Base-by-base conservation (phyloP, 805 yeast species). In the Yamadazyma nakazawae region DNA sequence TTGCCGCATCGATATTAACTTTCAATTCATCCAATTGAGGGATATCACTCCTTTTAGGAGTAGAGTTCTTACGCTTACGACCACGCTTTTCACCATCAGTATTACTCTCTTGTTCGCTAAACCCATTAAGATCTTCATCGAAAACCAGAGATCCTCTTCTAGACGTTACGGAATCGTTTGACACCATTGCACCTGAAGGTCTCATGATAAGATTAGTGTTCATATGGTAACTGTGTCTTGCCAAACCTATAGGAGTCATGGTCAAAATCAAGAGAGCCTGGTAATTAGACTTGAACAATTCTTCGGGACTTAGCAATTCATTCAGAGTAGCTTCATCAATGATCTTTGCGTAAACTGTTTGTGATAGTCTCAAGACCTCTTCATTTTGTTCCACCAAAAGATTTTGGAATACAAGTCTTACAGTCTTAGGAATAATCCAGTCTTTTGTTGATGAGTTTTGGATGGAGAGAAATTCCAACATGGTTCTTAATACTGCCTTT, bases 181-280 rank as follows among this genome's bases (percentile, higher is more conserved):
- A 12, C 2, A 49, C 28, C 74, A 62, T 43, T 56, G 74, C 60
- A 1, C 94, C 95, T 11, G 96, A 85, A 0, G 97, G 96, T 53
- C 87, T 80, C 59, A 92, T 68, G 36, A 94, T 79, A 42, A 81
- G 74, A n/a, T 75, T 69, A 0, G 86, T 71, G 54, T 87, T 83
- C 96, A 94, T 88, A 30, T 81, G 79, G 63, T 88, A 94, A 56
- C 84, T 87, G 61, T 85, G 87, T 53, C 98, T 82, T 3, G 96
- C 86, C 46, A 90, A 82, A 50, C 99, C 99, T 48, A 94, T 86
- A 2, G 99, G 99, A 0, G 98, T 92, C 84, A 88, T 84, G 38
- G 89, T 60, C 37, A 94, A 70, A 13, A 82, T 78, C 44, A 85
- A 66, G 49, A 84, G 70, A 7, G 89, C 85, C 40, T 69, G 70